Evolutionary conservation across 805 yeast genomes (phyloP), one percentile per base, ranked within the genome.

Genomic region (Zygosaccharomyces siamensis): DNA sequence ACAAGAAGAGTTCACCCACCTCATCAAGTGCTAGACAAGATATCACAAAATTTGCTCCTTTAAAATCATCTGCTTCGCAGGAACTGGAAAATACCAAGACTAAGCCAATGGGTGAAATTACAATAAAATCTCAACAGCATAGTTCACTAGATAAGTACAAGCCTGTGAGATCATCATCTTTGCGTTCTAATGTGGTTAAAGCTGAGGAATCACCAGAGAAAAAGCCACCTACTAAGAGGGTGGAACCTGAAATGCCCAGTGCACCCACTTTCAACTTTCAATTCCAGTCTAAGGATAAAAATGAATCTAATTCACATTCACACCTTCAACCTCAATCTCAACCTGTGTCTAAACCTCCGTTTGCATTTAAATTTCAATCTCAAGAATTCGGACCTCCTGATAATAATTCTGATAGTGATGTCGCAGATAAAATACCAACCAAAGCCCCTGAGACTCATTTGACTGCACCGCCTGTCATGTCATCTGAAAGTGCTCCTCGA

Each of bases 141-240:
- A 43, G 33, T 16, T 30, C 54, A 4, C 54, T 58, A 32, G 57
- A 59, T 16, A 63, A 66, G 50, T 67, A 70, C 49, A 68, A 69
- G 47, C 75, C 75, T 6, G 51, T 47, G 18, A 67, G 65, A 45
- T 67, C 75, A 1, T 70, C 75, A 0, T 68, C 73, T 0, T 51
- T 72, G 41, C 62, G 74, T 12, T 54, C 64, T 0, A 67, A 62
- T 46, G 61, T 68, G 2, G 58, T 67, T 5, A 52, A 61, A 0
- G 57, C 63, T 3, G 52, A 56, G 2, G 47, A 35, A 14, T 45
- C 56, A 7, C 56, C 57, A 14, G 50, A 48, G 18, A 52, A 47
- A 24, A 37, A 32, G 20, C 7, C 10, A n/a, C 5, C 37, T 14
- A 14, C 37, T 16, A 33, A 33, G n/a, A 39, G 30, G 3, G 8